phyloP scores from a whole-genome alignment of 257 asterid species.

The Echium plantagineum region DNA sequence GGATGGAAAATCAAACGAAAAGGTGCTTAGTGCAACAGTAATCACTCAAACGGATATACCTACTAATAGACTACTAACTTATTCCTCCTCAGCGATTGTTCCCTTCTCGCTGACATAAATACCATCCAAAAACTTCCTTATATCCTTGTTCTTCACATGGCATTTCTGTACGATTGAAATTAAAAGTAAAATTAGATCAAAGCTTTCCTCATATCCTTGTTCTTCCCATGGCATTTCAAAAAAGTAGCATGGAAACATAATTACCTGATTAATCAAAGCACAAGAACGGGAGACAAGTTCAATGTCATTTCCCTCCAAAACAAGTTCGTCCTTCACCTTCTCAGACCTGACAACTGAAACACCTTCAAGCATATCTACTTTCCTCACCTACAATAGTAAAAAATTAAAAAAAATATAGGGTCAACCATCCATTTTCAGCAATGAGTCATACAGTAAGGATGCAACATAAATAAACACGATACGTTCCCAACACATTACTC shows the following conservation, averaged over 20 bases:
- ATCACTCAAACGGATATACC: no score
- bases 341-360: conserved; percentile 39
- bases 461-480: no score
- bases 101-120: conserved; percentile 12
- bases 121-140: conserved; percentile 10
- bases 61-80: no score
- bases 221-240: no score
- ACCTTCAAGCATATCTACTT: conserved; percentile 51
- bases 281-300: conserved; percentile 48
- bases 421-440: background rate
- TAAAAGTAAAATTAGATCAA: no score
- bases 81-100: conserved; percentile 2
- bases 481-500: no score
- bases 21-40: no score
- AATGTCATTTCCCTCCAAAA: conserved; percentile 41
- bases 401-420: no score
- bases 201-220: no score
- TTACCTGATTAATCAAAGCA: conserved; percentile 48
- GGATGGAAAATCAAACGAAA: no score
- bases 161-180: conserved; percentile 1
- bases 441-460: background rate
- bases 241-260: background rate
- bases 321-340: conserved; percentile 45
- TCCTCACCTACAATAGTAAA: conserved; percentile 23
- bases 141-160: conserved; percentile 12